phyloP scores from a whole-genome alignment of 1,284 basidiomycete species.

The Erythrobasidium hasegawianum region DNA sequence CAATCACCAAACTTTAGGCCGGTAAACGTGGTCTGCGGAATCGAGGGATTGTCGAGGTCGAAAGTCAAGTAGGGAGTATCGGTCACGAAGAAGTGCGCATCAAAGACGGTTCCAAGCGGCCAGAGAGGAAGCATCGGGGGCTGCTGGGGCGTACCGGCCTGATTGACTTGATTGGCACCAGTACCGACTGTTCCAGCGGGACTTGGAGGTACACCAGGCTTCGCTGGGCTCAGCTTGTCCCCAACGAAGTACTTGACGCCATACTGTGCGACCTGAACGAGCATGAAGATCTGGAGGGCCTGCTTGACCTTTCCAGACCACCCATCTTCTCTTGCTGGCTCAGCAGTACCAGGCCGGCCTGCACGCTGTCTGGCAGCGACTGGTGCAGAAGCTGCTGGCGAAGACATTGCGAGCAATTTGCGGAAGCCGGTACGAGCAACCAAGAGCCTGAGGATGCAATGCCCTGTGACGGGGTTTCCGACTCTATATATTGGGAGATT shows the following conservation, averaged over 20 bases:
- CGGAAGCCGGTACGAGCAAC: too few species aligned
- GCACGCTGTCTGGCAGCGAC: not conserved
- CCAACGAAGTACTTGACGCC: constrained; percentile 31
- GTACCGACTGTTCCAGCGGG: not conserved
- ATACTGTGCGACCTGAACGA: constrained; percentile 23
- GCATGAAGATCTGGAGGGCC: constrained; percentile 15
- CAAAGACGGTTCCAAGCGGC: constrained; percentile 50
- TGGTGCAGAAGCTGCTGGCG: constrained; percentile 4
- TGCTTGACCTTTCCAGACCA: constrained; percentile 22
- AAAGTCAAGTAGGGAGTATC: constrained; percentile 59
- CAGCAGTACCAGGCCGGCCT: constrained; percentile 10
- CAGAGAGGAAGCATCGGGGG: constrained; percentile 46
- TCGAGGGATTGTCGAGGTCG: constrained; percentile 50
- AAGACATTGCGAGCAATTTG: too few species aligned
- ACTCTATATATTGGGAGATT: too few species aligned
- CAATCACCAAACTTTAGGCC: constrained; percentile 79
- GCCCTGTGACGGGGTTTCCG: too few species aligned
- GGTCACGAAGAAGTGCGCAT: constrained; percentile 67
- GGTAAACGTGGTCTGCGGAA: constrained; percentile 72
- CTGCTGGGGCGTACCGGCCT: not conserved
- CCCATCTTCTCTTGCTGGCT: not conserved
- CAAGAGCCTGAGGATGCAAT: too few species aligned
- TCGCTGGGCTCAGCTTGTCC: not conserved
- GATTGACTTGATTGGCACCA: not conserved
- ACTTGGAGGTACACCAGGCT: not conserved